Conservation (phyloP, 108 stramenopile species). For the Cyclotella sp. region DNA sequence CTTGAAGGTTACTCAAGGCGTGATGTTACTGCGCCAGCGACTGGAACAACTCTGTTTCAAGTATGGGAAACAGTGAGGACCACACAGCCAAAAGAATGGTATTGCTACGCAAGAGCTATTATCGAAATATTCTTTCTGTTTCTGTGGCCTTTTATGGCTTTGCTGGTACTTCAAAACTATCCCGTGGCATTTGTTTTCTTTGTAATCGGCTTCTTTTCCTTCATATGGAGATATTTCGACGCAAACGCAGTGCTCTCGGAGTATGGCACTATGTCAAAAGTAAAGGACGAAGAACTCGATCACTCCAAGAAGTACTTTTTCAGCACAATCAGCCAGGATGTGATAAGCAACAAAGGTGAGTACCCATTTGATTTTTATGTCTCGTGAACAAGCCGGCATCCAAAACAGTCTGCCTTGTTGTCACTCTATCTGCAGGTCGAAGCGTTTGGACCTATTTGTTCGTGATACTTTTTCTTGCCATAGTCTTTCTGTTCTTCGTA, state of each 20-base stretch:
- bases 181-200: slow-evolving; percentile 42
- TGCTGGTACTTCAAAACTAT: slow-evolving; percentile 37
- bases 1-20: slow-evolving; percentile 10
- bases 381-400: not conserved
- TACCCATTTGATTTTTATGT: not conserved
- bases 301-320: slow-evolving; percentile 55
- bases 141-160: slow-evolving; percentile 54
- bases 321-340: slow-evolving; percentile 45
- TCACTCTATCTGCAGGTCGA: slow-evolving; percentile 4
- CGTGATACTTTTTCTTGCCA: slow-evolving; percentile 39
- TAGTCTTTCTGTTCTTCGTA: slow-evolving; percentile 54
- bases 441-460: slow-evolving; percentile 46
- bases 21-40: slow-evolving; percentile 32
- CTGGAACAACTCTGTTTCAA: slow-evolving; percentile 34
- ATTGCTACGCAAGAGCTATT: slow-evolving; percentile 52
- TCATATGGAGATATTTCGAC: slow-evolving; percentile 53
- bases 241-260: slow-evolving; percentile 36
- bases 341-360: slow-evolving; percentile 44
- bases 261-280: slow-evolving; percentile 43
- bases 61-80: slow-evolving; percentile 60
- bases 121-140: slow-evolving; percentile 64
- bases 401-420: not conserved
- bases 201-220: slow-evolving; percentile 36
- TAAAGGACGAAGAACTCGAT: slow-evolving; percentile 19
- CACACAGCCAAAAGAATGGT: slow-evolving; percentile 51